These are phyloP conservation scores for Penicillium robsamsonii DNA, from an alignment of 495 filamentous ascomycete genomes.

Conservation along the genomic window DNA sequence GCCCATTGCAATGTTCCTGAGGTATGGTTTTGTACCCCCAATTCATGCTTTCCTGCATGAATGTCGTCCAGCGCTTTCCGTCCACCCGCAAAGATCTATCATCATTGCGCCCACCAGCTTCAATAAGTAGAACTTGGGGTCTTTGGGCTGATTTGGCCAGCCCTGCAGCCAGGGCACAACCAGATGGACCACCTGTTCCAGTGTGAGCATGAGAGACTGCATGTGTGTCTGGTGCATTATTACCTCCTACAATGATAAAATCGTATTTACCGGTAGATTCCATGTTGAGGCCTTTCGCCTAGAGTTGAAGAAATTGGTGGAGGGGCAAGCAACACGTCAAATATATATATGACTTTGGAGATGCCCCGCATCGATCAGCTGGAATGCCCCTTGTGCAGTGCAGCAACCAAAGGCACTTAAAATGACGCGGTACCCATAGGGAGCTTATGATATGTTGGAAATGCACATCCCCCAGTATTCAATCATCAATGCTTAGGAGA, in stretches of 20 bases:
- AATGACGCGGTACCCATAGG: too few species aligned
- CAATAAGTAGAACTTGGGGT: conserved; percentile 55
- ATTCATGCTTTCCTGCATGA: conserved; percentile 48
- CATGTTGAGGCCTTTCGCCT: conserved; percentile 6
- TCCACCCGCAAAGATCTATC: conserved; percentile 46
- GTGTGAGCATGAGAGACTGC: neutral
- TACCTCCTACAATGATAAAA: conserved; percentile 57
- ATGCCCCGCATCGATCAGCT: too few species aligned
- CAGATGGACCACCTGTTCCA: conserved; percentile 54
- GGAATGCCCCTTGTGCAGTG: too few species aligned
- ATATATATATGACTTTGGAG: conserved; percentile 3
- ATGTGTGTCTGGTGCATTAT: conserved; percentile 11
- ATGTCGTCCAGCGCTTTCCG: conserved; percentile 53
- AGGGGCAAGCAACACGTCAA: neutral
- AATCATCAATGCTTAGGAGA: neutral
- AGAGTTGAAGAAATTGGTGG: neutral
- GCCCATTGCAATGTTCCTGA: conserved; percentile 49
- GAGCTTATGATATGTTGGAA: neutral
- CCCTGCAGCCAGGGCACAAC: conserved; percentile 46
- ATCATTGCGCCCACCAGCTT: conserved; percentile 53
- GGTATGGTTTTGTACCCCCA: conserved; percentile 61
- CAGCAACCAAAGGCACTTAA: neutral
- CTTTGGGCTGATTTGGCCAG: conserved; percentile 45
- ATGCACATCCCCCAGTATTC: neutral
- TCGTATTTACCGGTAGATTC: conserved; percentile 35